phyloP scores from a whole-genome alignment of 306 rosid genomes.

The Trichosanthes cucumerina region DNA sequence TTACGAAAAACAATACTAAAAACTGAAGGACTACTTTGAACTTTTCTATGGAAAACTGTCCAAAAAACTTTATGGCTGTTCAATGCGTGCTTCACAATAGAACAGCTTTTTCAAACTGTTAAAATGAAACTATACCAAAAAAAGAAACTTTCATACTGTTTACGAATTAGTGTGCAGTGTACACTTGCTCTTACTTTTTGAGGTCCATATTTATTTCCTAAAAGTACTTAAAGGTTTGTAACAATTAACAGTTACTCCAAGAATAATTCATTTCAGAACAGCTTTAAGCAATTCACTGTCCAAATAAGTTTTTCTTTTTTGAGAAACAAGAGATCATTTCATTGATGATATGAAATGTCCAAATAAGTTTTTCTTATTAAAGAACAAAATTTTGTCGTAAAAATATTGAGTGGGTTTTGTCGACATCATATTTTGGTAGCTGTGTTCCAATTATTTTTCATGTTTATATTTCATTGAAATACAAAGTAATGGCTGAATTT shows the following conservation, averaged over 20 bases:
- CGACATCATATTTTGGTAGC: background rate
- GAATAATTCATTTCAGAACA: background rate
- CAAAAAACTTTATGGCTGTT: background rate
- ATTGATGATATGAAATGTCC: no score
- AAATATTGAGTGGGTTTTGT: background rate
- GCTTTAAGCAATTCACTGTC: background rate
- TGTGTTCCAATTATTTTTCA: background rate
- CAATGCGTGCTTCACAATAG: background rate
- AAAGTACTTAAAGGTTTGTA: background rate
- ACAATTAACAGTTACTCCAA: background rate
- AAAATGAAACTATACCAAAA: background rate
- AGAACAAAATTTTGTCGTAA: background rate
- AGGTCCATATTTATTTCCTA: background rate
- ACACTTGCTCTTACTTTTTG: no score
- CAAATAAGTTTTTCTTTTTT: background rate
- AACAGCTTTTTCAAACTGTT: background rate
- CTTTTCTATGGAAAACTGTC: background rate
- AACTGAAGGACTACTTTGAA: background rate
- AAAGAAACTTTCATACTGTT: no score
- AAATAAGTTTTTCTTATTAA: background rate
- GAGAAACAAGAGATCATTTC: no score
- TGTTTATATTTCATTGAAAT: background rate
- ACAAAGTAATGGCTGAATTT: background rate
- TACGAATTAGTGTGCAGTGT: no score
- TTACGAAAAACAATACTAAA: background rate